Base-by-base conservation (phyloP, 345 rosid species). In the Zanthoxylum bungeanum region DNA sequence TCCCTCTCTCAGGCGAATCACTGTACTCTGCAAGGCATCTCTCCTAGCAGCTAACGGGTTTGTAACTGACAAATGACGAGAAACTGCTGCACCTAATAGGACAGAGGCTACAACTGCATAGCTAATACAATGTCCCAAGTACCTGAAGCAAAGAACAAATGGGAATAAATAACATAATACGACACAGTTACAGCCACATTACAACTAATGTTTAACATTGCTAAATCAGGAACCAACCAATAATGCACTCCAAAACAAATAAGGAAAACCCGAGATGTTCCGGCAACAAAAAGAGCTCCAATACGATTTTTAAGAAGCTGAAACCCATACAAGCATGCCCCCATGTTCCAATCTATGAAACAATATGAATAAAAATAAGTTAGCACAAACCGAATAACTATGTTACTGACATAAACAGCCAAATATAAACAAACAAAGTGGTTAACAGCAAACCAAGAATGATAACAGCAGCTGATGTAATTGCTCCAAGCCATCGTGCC, bases 161-260 rank as follows among this genome's bases (percentile, higher is more conserved):
- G 50, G 72, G 22, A 73, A 47, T 30, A 66, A 60, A 30, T 64
- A 53, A 70, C 51, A 78, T 61, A 70, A 74, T 30, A 53, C 24
- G 62, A 51, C 19, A 39, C 51, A 33, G 49, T 72, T 52, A 25
- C 61, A 81, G 27, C 4, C 73, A 73, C 34, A 46, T 28, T 28
- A 17, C 57, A 31, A 47, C 12, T 33, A 70, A 61, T 31, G 39
- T 55, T 60, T 52, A 28, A 16, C 30, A 57, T 42, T 44, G 60
- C 28, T 37, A 69, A 75, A 81, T 56, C 55, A 39, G 70, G 68
- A 74, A 87, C 98, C 82, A 78, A 96, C 98, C 99, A 96, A 83
- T 89, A 96, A 78, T 96, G 97, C 80, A 93, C 92, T 81, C 99
- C 99, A 81, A 96, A 96, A 86, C 96, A 93, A 79, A 96, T 93